Evolutionary conservation across 345 rosid genomes (phyloP), one percentile per base, ranked within the genome.

Genomic region (Murraya koenigii): DNA sequence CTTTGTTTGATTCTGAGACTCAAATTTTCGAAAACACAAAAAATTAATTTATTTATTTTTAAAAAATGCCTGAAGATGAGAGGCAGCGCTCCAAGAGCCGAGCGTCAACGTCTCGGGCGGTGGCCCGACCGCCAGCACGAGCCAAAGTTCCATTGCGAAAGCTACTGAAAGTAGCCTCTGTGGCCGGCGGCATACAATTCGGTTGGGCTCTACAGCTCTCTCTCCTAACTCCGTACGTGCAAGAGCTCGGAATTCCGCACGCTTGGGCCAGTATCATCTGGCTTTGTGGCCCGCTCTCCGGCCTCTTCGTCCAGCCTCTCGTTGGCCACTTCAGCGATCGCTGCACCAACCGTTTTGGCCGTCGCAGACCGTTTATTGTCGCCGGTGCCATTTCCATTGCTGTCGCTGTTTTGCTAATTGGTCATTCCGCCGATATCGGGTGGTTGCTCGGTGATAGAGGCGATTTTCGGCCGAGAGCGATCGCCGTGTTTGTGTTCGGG

Each of bases 141-240:
- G 11, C 87, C 8, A 88, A 88, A 62, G 89, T 90, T 0, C 87
- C 89, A 30, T 86, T 89, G 76, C 87, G 92, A 52, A 88, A 84
- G 78, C 91, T 94, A 13, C 89, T 96, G 77, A 89, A 91, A 25
- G 99, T 96, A 60, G 90, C 99, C 25, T 92, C 97, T 55, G 92
- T 96, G 23, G 95, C 98, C 0, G 89, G 97, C 39, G 99, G 99
- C 22, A 94, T 96, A 52, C 98, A 94, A 44, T 96, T 96, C 90
- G 97, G 99, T 0, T 96, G 98, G 99, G 98, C 99, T 1, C 85
- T 96, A 15, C 98, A 96, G 91, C 97, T 96, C 39, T 96, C 99
- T 15, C 86, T 96, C 28, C 88, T 94, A 52, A 94, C 98, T 1
- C 98, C 99, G 5, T 96, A 94, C 72, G 99, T 96, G 17, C 99